Conservation (phyloP, 108 stramenopile species). For the Skeletonema potamos region DNA sequence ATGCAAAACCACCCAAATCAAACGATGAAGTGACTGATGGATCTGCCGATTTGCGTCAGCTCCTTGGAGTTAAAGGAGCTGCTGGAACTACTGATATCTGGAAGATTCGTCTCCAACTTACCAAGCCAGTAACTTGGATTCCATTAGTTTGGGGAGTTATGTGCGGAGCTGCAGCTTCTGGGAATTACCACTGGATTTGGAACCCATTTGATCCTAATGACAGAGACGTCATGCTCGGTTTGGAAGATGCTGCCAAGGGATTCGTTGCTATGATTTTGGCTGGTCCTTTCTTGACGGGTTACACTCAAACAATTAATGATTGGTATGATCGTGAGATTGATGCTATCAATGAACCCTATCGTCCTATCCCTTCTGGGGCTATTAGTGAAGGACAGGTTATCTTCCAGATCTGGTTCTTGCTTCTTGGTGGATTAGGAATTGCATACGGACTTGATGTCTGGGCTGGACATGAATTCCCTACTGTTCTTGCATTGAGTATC, state of each 20-base stretch:
- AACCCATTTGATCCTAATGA: conserved; percentile 92
- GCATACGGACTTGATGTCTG: conserved; percentile 91
- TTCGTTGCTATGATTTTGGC: conserved; percentile 89
- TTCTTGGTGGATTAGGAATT: conserved; percentile 89
- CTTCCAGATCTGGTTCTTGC: conserved; percentile 90
- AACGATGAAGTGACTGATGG: conserved; percentile 76
- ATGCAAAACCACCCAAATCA: conserved; percentile 35
- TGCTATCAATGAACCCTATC: conserved; percentile 97
- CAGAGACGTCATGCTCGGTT: conserved; percentile 73
- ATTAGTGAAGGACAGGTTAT: conserved; percentile 92
- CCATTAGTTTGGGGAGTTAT: conserved; percentile 94
- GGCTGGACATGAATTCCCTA: conserved; percentile 90
- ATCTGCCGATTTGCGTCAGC: conserved; percentile 69
- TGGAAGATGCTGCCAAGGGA: conserved; percentile 86
- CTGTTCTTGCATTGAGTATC: conserved; percentile 74
- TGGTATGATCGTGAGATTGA: conserved; percentile 98
- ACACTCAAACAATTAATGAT: conserved; percentile 98
- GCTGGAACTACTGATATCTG: conserved; percentile 72
- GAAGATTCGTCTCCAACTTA: conserved; percentile 89
- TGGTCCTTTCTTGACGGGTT: conserved; percentile 94
- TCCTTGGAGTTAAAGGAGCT: conserved; percentile 86
- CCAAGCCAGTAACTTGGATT: conserved; percentile 93
- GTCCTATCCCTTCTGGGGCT: conserved; percentile 92
- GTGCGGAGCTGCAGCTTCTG: conserved; percentile 89
- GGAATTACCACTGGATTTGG: conserved; percentile 98